Evolutionary conservation across 2,329 filamentous ascomycete genomes (phyloP), one percentile per base, ranked within the genome.

Genomic region (Colletotrichum simmondsii): DNA sequence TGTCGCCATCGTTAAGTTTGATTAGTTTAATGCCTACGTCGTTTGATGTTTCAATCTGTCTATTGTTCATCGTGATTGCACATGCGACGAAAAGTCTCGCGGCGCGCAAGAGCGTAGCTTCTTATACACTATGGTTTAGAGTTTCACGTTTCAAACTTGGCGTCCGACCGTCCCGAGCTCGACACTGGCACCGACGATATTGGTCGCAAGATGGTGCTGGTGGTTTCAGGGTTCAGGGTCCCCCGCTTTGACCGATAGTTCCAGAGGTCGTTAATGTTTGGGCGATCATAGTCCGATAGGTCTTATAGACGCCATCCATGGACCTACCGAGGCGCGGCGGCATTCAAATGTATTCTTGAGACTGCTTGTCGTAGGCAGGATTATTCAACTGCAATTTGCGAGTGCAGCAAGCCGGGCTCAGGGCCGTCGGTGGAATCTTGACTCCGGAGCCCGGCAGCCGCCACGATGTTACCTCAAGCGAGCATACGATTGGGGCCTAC

Each of bases 151-250:
- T 72, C 70, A 64, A 28, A 52, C 24, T 16, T n/a, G 30, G 32
- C 46, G 69, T 46, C 59, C 65, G 65, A 64, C 54, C 70, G 70
- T 63, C 30, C 70, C 65, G 60, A 24, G 22, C 26, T 72, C 53
- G 4, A 35, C 19, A 53, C 16, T 37, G 49, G 28, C 49, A 16
- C 65, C 30, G n/a, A 54, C 16, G 35, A 53, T 63, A 28, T 37
- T 42, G 65, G 69, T 53, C 30, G 37, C 53, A 58, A 14, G 26
- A 24, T 32, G 58, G 53, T 42, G 22, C 53, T 24, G 49, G 49
- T 65, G 14, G 28, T 63, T 61, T 62, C 57, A 58, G 35, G 28
- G 28, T 30, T 49, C 32, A 68, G 64, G 49, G 28, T 12, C 22
- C 64, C 68, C 57, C 57, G 68, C 22, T 28, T 60, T 19, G 22